These are phyloP conservation scores for Rhexocercosporidium sp. DNA, from an alignment of 2,329 filamentous ascomycete species.

Conservation along the genomic window DNA sequence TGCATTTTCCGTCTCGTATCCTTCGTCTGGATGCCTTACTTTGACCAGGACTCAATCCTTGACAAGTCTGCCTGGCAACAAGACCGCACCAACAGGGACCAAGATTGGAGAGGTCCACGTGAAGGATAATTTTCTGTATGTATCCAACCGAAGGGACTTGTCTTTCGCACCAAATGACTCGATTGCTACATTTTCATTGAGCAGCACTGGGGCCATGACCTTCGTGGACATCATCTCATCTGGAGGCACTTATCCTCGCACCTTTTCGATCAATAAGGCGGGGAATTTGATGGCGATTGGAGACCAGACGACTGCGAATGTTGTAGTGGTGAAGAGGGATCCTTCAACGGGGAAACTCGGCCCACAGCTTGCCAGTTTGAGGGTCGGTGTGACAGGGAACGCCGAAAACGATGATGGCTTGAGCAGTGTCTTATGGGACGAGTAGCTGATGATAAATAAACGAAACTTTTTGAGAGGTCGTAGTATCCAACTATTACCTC, in stretches of 20 bases:
- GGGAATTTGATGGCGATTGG: conserved; percentile 51
- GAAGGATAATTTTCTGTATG: conserved; percentile 60
- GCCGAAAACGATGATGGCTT: conserved; percentile 53
- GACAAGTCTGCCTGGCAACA: conserved; percentile 52
- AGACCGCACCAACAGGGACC: conserved; percentile 49
- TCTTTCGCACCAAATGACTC: conserved; percentile 58
- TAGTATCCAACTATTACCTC: background rate
- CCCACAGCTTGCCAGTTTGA: conserved; percentile 46
- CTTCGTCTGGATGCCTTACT: conserved; percentile 48
- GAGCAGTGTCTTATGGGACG: conserved; percentile 54
- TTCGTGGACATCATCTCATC: conserved; percentile 50
- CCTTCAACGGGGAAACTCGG: conserved; percentile 47
- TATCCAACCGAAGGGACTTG: conserved; percentile 66
- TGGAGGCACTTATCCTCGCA: conserved; percentile 51
- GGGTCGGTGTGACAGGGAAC: conserved; percentile 48
- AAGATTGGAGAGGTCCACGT: conserved; percentile 62
- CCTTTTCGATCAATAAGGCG: conserved; percentile 50
- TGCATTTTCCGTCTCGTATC: conserved; percentile 46
- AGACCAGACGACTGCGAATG: conserved; percentile 47
- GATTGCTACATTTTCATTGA: conserved; percentile 47
- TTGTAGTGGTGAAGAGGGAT: conserved; percentile 49
- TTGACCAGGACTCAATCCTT: conserved; percentile 53
- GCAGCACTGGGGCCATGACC: conserved; percentile 44
- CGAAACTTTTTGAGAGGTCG: background rate
- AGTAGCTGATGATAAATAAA: conserved; percentile 44